Base-by-base conservation (phyloP, 2,329 filamentous ascomycete species). In the Alternaria arborescens region DNA sequence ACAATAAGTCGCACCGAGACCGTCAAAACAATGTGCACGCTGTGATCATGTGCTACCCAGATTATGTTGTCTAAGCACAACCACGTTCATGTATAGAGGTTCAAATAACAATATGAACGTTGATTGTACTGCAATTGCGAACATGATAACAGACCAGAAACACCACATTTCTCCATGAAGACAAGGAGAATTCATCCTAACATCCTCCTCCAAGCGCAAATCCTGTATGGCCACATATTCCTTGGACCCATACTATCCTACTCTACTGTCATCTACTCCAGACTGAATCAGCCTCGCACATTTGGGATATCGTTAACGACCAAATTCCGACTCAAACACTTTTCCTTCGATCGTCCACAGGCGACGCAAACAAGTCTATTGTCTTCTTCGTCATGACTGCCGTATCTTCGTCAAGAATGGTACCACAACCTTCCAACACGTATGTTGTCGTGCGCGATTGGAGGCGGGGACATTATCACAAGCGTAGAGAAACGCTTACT, bases 401-500 rank as follows among this genome's bases (percentile, higher is more conserved):
- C 68, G 62, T 72, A 67, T 57, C 65, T 47, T 71, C 67, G 67
- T 72, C 63, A 62, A 62, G 65, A 66, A 62, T 65, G 55, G 55
- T 69, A 66, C 64, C 64, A 55, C 52, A 54, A 53, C 59, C 62
- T 65, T 52, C 61, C 61, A 60, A 52, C 60, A 51, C 38, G 28
- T 59, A 18, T 54, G 28, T 64, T 66, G 62, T 56, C 64, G 55
- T 57, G 52, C 52, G 44, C 47, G 43, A 47, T 60, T 53, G 61
- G 58, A 70, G 63, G 64, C 36, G 66, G 65, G 60, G 58, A 58
- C 32, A 30, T 66, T 64, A 55, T 64, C 59, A 52, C 48, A 60
- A 43, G 26, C 22, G 14, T 50, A 36, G 40, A 16, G 14, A 58
- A 51, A 63, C 64, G 62, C 58, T 70, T 75, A 75, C 72, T 86